Base-by-base conservation (phyloP, 345 rosid genomes). In the Populus tremula region DNA sequence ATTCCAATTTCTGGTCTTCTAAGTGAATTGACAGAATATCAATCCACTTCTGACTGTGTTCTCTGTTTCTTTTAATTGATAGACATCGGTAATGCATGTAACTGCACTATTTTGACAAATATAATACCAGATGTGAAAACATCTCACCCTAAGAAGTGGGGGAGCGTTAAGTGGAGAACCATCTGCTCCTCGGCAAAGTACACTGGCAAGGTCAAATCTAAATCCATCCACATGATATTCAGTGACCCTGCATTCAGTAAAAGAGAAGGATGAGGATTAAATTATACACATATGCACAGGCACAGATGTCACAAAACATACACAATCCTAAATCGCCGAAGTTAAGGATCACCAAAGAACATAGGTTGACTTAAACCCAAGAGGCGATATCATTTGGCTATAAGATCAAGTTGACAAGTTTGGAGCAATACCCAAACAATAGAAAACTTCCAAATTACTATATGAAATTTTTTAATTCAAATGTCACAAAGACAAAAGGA, bases 171-270 rank as follows among this genome's bases (percentile, higher is more conserved):
- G 92, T 54, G 97, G 91, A 79, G 96, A 90, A 78, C 99, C 99
- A 88, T 93, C 96, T 27, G 87, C 83, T 82, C 90, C 96, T 81
- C 98, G 96, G 82, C 99, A 95, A 78, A 93, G 94, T 64, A 89
- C 96, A 86, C 98, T 93, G 54, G 97, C 92, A 66, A 95, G 97
- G 88, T 95, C 98, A 86, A 93, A 95, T 62, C 99, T 87, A 79
- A 95, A 95, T 76, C 99, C 99, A 84, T 95, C 99, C 79, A 95
- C 89, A 50, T 93, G 98, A 84, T 95, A 93, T 62, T 93, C 96
- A 29, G 76, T 82, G 75, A 88, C 94, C 98, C 97, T 95, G 84
- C 67, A 17, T 77, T 45, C n/a, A 49, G 31, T 36, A 43, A 70
- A 67, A 78, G 70, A 66, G 64, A 77, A 79, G 31, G 43, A 38